Base-by-base conservation (phyloP, 805 yeast genomes). In the Maudiozyma bulderi region DNA sequence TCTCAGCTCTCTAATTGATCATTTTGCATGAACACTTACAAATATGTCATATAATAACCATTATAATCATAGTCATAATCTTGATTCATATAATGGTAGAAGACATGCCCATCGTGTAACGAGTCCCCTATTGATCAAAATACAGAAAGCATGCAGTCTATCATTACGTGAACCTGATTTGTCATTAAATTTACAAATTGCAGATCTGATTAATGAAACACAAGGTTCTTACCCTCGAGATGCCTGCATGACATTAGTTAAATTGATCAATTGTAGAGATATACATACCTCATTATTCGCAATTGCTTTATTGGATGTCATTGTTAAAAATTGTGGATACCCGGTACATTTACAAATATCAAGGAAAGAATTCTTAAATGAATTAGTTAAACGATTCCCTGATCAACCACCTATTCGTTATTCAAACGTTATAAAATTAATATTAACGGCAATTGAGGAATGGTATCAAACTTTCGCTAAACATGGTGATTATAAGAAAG, bases 251-350 rank as follows among this genome's bases (percentile, higher is more conserved):
- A 82, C 89, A 5, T 80, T 89, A 52, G 97, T 84, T 46, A 81
- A 82, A 61, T 72, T 87, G 52, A 78, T 90, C 63, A 85, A 87
- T 68, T 81, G 83, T 56, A 74, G 86, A 59, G 90, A 85, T 56
- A 80, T 91, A 1, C 91, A 84, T 60, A 83, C 87, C 32, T 78
- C 89, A 5, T 78, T 84, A 50, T 78, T 89, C 58, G 96, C 96
- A 11, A 68, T 93, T 55, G 77, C 87, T 3, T 69, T 86, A 35
- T 60, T 91, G 52, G 98, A 91, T 63, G 85, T 86, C 49, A 72
- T 91, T 57, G 98, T 91, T 49, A 91, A 91, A 70, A 91, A 91
- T 72, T 93, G 99, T 70, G 98, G 97, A 5, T 93, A 90, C 65
- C 96, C 98, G 4, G 82, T 91, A 70, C 98, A 91, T 54, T 73